Evolutionary conservation across 495 filamentous ascomycete genomes (phyloP).

Genomic region (Xylaria venustula): DNA sequence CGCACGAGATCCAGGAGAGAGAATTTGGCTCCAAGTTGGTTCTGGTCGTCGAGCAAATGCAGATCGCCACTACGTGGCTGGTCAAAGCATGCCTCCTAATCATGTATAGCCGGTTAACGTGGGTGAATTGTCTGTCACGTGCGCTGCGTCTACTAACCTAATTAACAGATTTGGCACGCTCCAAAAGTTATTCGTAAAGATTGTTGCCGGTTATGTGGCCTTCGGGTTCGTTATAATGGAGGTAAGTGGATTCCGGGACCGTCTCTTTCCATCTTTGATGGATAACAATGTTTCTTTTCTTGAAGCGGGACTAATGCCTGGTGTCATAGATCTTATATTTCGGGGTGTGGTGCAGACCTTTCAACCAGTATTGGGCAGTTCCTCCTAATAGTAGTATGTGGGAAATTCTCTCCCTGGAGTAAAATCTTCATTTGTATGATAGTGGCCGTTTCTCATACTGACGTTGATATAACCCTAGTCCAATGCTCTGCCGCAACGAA

Average conservation of each 20-base stretch:
- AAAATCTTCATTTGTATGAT: conserved; percentile 24
- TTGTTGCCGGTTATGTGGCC: conserved; percentile 53
- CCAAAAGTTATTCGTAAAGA: conserved; percentile 53
- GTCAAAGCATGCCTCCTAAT: conserved; percentile 55
- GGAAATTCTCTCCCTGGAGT: background rate
- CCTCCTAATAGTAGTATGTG: conserved; percentile 35
- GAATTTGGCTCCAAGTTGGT: conserved; percentile 57
- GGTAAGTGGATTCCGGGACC: background rate
- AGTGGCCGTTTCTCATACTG: too few relatives aligned
- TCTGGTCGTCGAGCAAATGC: conserved; percentile 43
- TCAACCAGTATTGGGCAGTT: conserved; percentile 60
- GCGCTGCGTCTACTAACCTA: background rate
- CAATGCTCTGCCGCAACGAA: conserved; percentile 39
- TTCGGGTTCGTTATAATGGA: conserved; percentile 60
- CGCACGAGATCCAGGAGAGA: conserved; percentile 44
- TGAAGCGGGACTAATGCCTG: background rate
- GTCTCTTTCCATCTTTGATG: too few relatives aligned
- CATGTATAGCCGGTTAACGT: conserved; percentile 56
- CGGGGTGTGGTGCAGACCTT: conserved; percentile 62
- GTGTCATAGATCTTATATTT: conserved; percentile 51
- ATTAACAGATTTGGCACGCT: conserved; percentile 26
- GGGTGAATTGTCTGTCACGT: background rate
- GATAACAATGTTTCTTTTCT: too few relatives aligned
- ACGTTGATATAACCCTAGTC: background rate
- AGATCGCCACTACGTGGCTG: conserved; percentile 48